Base-by-base conservation (phyloP, 106 monocot genomes). In the Vanilla planifolia region DNA sequence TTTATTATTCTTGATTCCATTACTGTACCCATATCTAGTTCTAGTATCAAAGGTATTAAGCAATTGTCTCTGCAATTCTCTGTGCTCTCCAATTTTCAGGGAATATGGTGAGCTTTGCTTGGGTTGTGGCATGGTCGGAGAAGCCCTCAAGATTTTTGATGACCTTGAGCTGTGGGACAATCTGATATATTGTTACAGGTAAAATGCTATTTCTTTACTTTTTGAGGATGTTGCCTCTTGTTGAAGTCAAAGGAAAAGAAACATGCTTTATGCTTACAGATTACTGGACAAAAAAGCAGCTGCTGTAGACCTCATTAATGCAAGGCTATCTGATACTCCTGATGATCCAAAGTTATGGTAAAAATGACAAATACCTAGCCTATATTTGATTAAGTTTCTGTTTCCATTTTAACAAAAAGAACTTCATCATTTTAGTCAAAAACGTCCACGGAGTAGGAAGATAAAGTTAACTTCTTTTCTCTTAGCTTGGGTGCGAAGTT, bases 91-190 rank as follows among this genome's bases (percentile, higher is more conserved):
- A 51, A 44, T 25, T 62, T 77, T 63, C 77, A 98, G 96, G 75
- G 85, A 98, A 68, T 92, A 88, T 64, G 82, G 82, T 17, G 82
- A 79, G 28, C 77, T 92, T 23, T 68, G 75, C 60, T 74, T 92
- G 24, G 75, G 91, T 40, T 83, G 77, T 81, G 92, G 92, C 34
- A 40, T 98, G 69, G 64, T 81, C 67, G 81, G 84, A 13, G 98
- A 98, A 72, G 98, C 98, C 34, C 67, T 98, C 2, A 75, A 71
- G 58, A 82, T 80, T 65, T 92, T 92, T 75, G 88, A 91, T 72
- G 98, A 98, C 59, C 98, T 98, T 68, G 88, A 98, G 71, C 74
- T 98, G 48, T 98, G 98, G 98, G 84, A 92, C 63, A 82, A 85
- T 70, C 74, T 92, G 26, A 98, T 98, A 34, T 64, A 81, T 66